A percentile compares a stretch with the other conserved stretches of the same genome.
phyloP scores from a whole-genome alignment of 345 rosid species.

The Garcia nutans region DNA sequence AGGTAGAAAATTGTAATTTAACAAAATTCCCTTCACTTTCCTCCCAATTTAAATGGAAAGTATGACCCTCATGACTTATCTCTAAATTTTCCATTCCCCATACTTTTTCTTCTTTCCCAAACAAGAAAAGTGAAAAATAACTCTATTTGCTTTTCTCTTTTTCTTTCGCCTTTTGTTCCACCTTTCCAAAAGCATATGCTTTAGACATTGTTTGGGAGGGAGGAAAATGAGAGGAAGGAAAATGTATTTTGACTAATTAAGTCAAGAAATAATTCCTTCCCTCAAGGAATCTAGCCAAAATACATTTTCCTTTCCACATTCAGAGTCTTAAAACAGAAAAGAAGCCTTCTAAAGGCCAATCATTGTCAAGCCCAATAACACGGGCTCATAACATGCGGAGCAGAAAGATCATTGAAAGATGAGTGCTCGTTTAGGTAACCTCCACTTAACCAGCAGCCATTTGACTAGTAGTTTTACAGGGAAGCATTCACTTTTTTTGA shows the following conservation, averaged over 20 bases:
- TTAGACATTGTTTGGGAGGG: background rate
- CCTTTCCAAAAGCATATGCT: background rate
- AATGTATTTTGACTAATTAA: too few relatives aligned
- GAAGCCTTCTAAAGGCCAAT: background rate
- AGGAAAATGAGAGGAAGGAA: too few relatives aligned
- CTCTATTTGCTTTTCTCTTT: background rate
- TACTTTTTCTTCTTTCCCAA: constrained; percentile 3
- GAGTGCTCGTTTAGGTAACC: background rate
- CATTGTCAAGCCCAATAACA: background rate
- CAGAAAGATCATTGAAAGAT: background rate
- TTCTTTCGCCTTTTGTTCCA: background rate
- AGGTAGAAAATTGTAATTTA: background rate
- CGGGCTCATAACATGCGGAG: background rate
- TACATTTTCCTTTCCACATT: too few relatives aligned
- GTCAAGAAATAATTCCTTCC: too few relatives aligned
- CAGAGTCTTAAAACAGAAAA: too few relatives aligned
- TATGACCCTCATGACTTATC: background rate
- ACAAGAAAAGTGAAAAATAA: background rate
- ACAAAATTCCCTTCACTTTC: background rate
- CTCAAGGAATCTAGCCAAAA: too few relatives aligned
- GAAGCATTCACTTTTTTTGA: background rate
- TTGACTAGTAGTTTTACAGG: background rate
- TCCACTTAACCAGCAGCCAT: background rate
- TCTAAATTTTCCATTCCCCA: background rate
- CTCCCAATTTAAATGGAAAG: background rate